These are phyloP conservation scores for Globisporangium nunn DNA, from an alignment of 352 stramenopile species.

Conservation along the genomic window DNA sequence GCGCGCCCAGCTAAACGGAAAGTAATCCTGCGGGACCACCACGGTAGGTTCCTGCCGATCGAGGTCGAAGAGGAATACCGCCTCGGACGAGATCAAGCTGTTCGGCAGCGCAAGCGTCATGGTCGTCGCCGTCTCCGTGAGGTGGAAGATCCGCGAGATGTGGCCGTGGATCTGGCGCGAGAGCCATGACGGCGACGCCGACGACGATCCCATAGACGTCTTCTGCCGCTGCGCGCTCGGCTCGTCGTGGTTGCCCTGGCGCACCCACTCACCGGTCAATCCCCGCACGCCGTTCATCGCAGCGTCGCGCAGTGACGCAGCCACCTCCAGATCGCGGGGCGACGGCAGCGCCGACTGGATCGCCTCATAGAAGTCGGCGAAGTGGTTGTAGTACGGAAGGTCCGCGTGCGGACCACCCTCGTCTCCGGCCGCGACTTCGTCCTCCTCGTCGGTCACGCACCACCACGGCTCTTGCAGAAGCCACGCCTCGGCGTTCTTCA, in stretches of 20 bases:
- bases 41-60: conserved; percentile 35
- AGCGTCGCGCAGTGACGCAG: conserved; percentile 31
- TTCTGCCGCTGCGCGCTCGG: conserved; percentile 23
- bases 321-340: conserved; percentile 35
- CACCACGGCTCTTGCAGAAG: conserved; percentile 48
- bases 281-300: conserved; percentile 29
- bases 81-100: conserved; percentile 45
- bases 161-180: conserved; percentile 45
- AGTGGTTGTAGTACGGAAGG: conserved; percentile 39
- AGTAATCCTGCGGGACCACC: conserved; percentile 42
- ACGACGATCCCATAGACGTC: conserved; percentile 14
- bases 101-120: conserved; percentile 53
- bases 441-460: conserved; percentile 37
- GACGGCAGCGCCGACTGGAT: conserved; percentile 36
- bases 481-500: conserved; percentile 53
- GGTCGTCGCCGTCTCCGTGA: conserved; percentile 52
- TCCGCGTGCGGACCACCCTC: conserved; percentile 28
- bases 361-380: conserved; percentile 38
- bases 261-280: conserved; percentile 42
- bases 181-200: conserved; percentile 36
- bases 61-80: conserved; percentile 44
- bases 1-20: conserved; percentile 45
- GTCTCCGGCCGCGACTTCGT: conserved; percentile 23
- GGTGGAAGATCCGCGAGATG: conserved; percentile 39
- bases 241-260: conserved; percentile 32